Evolutionary conservation across 192 early-diverging fungal species (phyloP), one percentile per base, ranked within the genome.

Genomic region (Endogone sp.): DNA sequence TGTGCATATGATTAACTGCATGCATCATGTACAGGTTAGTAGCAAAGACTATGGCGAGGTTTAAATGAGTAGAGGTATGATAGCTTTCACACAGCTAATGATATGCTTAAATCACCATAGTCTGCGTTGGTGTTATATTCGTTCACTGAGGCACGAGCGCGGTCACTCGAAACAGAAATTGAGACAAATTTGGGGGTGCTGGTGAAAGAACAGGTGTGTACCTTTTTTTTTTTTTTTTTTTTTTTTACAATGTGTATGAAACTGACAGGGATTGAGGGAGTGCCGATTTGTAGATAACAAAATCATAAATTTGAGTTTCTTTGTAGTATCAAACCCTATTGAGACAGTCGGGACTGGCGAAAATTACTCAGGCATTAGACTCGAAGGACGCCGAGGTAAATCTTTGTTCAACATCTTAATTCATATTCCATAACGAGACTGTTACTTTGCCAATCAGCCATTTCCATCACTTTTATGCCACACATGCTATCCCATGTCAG

Each of bases 1-100:
- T 3, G 85, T 94, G 23, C 94, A 92, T 71, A 83, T 84, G 72
- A 77, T 90, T 59, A 95, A 95, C 75, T 92, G 91, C 61, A 75
- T 94, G 24, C 78, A 84, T 29, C 82, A 87, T 75, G 80, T 91
- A 32, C 88, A 92, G 79, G 92, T 92, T 73, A 71, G 66, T 20
- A 44, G 3, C n/a, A 31, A 13, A 64, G 9, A 32, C 2, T 23
- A 8, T 64, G n/a, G 49, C 2, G 24, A 25, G 2, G n/a, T n/a
- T n/a, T n/a, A n/a, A n/a, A n/a, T n/a, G n/a, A n/a, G n/a, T n/a
- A n/a, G n/a, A n/a, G n/a, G n/a, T n/a, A n/a, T n/a, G n/a, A n/a
- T n/a, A n/a, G n/a, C n/a, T n/a, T n/a, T n/a, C n/a, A n/a, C n/a
- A n/a, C n/a, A n/a, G n/a, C n/a, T 1, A 16, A 49, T 49, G 6